A percentile compares a stretch with the other conserved stretches of the same genome.
Conservation (phyloP, 805 yeast genomes). For the Kuraishia hungarica region DNA sequence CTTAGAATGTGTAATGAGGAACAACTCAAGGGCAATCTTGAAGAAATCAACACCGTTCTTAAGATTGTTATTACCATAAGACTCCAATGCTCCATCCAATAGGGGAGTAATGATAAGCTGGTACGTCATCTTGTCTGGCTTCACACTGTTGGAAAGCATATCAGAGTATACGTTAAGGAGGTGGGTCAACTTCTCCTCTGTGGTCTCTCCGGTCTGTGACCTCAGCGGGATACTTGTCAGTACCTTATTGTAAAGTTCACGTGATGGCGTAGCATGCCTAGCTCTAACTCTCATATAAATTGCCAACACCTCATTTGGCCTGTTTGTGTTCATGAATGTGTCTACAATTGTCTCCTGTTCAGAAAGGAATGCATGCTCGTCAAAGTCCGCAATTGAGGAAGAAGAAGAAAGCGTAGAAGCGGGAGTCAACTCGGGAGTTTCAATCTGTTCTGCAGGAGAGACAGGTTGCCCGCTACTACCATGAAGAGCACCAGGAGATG, state of each 20-base stretch:
- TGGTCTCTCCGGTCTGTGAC: constrained; percentile 37
- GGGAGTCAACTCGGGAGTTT: not conserved
- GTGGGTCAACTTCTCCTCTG: constrained; percentile 54
- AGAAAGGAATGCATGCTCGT: not conserved
- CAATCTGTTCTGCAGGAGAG: not conserved
- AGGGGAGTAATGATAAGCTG: constrained; percentile 41
- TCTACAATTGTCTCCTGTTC: constrained; percentile 11
- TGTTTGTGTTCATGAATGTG: constrained; percentile 11
- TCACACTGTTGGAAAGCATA: constrained; percentile 40
- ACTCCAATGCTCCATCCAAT: constrained; percentile 37
- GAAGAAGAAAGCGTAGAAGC: not conserved
- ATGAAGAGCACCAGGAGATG: not conserved
- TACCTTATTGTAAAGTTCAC: constrained; percentile 44
- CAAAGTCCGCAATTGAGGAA: not conserved
- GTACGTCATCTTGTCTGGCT: constrained; percentile 51
- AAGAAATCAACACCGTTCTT: constrained; percentile 36
- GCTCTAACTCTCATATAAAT: constrained; percentile 21
- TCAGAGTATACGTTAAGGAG: constrained; percentile 64
- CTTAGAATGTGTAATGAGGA: constrained; percentile 14
- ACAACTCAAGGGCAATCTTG: constrained; percentile 42
- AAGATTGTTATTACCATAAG: constrained; percentile 25
- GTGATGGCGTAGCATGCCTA: constrained; percentile 35
- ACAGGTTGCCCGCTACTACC: not conserved
- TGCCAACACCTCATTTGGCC: constrained; percentile 25
- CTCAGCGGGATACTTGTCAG: constrained; percentile 46